These are phyloP conservation scores for Colletotrichum paranaense DNA, from an alignment of 2,329 filamentous ascomycete species.

Conservation along the genomic window DNA sequence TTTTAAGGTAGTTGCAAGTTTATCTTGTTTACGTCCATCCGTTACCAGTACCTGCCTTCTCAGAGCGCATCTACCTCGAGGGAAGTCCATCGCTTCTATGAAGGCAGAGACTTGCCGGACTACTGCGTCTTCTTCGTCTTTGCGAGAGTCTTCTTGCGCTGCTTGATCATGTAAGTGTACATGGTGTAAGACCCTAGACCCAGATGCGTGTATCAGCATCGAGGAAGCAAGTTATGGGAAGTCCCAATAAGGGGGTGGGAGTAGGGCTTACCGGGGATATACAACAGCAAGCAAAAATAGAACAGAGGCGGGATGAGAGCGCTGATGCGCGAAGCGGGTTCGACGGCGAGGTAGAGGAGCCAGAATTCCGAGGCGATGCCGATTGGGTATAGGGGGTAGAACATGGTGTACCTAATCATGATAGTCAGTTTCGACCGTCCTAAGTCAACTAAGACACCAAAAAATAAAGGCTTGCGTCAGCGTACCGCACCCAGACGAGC, in stretches of 20 bases:
- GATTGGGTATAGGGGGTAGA: conserved; percentile 91
- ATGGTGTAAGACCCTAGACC: conserved; percentile 73
- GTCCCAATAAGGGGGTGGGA: background rate
- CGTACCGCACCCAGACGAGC: conserved; percentile 78
- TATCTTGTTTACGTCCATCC: too few relatives aligned
- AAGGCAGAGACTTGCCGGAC: too few relatives aligned
- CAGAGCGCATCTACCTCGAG: too few relatives aligned
- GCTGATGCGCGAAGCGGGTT: conserved; percentile 62
- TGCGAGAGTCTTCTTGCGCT: conserved; percentile 82
- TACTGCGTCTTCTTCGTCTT: conserved; percentile 42
- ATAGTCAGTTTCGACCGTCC: too few relatives aligned
- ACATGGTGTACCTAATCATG: conserved; percentile 70
- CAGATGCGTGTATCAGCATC: background rate
- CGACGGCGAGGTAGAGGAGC: conserved; percentile 78
- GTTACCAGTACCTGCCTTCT: too few relatives aligned
- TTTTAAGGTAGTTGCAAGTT: too few relatives aligned
- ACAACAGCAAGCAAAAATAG: conserved; percentile 75
- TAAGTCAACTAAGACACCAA: too few relatives aligned
- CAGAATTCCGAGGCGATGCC: conserved; percentile 90
- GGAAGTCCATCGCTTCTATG: background rate
- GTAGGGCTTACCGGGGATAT: conserved; percentile 77
- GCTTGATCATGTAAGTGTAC: conserved; percentile 94
- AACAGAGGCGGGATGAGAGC: conserved; percentile 67
- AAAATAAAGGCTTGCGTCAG: background rate
- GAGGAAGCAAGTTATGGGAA: background rate